Base-by-base conservation (phyloP, 805 yeast species). In the Saccharomycopsis schoenii region DNA sequence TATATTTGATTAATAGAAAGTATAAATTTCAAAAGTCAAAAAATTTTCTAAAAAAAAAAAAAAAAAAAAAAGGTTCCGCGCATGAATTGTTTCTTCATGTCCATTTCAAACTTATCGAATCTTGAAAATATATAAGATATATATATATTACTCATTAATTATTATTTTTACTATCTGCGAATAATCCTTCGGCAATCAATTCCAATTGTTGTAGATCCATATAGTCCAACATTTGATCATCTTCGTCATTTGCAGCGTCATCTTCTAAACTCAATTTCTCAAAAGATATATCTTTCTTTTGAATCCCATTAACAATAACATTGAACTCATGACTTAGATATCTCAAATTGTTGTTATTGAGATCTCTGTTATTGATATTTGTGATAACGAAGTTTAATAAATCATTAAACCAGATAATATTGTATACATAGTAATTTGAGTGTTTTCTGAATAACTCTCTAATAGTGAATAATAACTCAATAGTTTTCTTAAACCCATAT, bases 361-460 rank as follows among this genome's bases (percentile, higher is more conserved):
- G 29, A 11, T 37, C 17, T 64, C 77, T 77, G 47, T 89, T 83
- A 52, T 77, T 77, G 43, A 77, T 70, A 58, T 82, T 84, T 61
- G 80, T 73, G 24, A 87, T 75, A 17, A 87, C 70, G 96, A 96
- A 92, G 15, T 85, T 76, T 61, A 88, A 79, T 64, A 89, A 75
- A 70, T 92, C 97, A 67, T 88, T 90, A 4, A 90, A 66, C 76
- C 89, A 78, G 0, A 91, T 78, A 68, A 83, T 83, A 68, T 88
- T 88, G 70, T 92, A 92, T 5, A 89, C 90, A 69, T 90, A 89
- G 70, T 90, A 90, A 21, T 86, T 80, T 68, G 90, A 96, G 69
- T 90, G 96, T 68, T 75, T 86, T 62, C 97, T 78, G 71, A 92
- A 92, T 11, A 88, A 73, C 68, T 88, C 93, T 65, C 88, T 80